Evolutionary conservation across 1,139 yeast species (phyloP).

Genomic region (Hanseniaspora gamundiae): DNA sequence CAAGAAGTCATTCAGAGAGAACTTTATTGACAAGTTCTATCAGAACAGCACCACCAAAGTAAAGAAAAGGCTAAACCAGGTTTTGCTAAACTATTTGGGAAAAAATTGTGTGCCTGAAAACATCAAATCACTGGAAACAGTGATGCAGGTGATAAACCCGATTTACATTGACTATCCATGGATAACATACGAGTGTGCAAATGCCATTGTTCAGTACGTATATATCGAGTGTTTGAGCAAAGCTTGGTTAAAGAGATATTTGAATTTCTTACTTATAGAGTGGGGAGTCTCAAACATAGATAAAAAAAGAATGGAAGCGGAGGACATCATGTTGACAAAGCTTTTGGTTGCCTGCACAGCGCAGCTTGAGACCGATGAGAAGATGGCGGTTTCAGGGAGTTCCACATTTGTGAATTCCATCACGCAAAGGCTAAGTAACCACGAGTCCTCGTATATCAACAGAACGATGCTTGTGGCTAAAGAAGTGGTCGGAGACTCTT

Average conservation of each 20-base stretch:
- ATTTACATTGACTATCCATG: conserved; percentile 3
- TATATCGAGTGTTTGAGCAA: conserved; percentile 1
- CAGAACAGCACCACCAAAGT: neutral
- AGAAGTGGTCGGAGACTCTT: conserved; percentile 20
- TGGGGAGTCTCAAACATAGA: conserved; percentile 19
- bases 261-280: conserved; percentile 7
- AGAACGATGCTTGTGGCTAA: conserved; percentile 30
- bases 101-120: neutral
- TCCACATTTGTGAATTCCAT: conserved; percentile 23
- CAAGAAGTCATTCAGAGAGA: neutral
- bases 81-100: neutral
- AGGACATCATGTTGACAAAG: conserved; percentile 12
- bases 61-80: conserved; percentile 3
- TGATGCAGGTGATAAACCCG: conserved; percentile 4
- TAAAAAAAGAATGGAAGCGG: conserved; percentile 8
- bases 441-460: conserved; percentile 20
- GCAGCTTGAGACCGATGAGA: conserved; percentile 9
- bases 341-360: conserved; percentile 17
- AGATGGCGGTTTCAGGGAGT: neutral
- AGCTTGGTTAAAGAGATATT: conserved; percentile 3
- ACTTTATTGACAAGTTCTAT: conserved; percentile 3
- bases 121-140: neutral
- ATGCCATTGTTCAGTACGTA: conserved; percentile 2
- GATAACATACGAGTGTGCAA: neutral
- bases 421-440: conserved; percentile 23